Conservation (phyloP, 768 basidiomycete genomes). For the Gelatoporia subvermispora region DNA sequence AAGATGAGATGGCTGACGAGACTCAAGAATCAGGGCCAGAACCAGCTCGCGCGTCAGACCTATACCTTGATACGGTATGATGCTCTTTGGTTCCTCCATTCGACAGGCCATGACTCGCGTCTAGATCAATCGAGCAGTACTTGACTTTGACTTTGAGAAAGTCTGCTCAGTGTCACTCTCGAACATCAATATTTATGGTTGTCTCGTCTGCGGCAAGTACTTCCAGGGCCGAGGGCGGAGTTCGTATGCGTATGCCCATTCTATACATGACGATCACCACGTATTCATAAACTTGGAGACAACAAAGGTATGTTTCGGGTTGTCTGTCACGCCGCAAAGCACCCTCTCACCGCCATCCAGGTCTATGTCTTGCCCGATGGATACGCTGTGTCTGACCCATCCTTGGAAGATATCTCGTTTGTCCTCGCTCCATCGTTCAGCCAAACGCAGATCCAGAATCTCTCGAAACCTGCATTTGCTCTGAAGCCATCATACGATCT, state of each 20-base stretch:
- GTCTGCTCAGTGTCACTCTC: slow-evolving; percentile 94
- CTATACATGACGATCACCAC: slow-evolving; percentile 96
- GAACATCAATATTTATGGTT: slow-evolving; percentile 97
- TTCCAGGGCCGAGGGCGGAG: slow-evolving; percentile 94
- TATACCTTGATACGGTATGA: slow-evolving; percentile 88
- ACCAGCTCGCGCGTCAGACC: slow-evolving; percentile 57
- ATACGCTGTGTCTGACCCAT: slow-evolving; percentile 94
- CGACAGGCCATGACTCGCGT: slow-evolving; percentile 1
- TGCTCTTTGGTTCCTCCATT: background rate
- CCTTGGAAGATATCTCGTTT: slow-evolving; percentile 89
- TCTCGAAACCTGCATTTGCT: slow-evolving; percentile 56
- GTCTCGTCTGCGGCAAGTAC: slow-evolving; percentile 97
- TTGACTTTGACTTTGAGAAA: slow-evolving; percentile 99
- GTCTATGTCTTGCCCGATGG: slow-evolving; percentile 97
- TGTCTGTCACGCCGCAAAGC: slow-evolving; percentile 13
- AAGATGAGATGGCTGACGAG: slow-evolving; percentile 1
- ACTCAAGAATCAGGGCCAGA: slow-evolving; percentile 18
- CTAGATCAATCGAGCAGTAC: slow-evolving; percentile 83
- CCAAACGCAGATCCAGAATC: slow-evolving; percentile 42
- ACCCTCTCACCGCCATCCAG: slow-evolving; percentile 33
- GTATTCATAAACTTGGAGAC: slow-evolving; percentile 96
- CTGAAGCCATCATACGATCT: slow-evolving; percentile 84
- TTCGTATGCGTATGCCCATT: slow-evolving; percentile 94
- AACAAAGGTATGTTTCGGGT: slow-evolving; percentile 60
- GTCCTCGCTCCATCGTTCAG: slow-evolving; percentile 89